Evolutionary conservation across 768 basidiomycete genomes (phyloP).

Genomic region (Lentinus brumalis): DNA sequence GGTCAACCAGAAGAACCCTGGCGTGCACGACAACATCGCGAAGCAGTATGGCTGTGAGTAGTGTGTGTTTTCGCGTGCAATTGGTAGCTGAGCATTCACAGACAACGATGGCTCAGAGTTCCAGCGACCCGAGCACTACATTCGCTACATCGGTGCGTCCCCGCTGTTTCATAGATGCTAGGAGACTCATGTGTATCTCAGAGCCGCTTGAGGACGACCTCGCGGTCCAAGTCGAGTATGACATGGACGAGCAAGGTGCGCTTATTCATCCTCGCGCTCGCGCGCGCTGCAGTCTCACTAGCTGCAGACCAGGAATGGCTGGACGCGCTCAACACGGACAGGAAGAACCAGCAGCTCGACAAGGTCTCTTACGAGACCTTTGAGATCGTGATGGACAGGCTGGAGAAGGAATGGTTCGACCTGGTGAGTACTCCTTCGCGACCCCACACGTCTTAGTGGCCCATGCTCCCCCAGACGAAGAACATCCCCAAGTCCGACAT

Average conservation of each 20-base stretch:
- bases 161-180: neutral
- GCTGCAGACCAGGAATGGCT: conserved; percentile 92
- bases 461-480: conserved; percentile 65
- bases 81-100: conserved; percentile 27
- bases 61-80: neutral
- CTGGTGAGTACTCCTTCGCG: conserved; percentile 53
- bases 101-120: conserved; percentile 59
- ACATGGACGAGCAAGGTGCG: conserved; percentile 98
- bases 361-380: conserved; percentile 82
- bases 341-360: conserved; percentile 74
- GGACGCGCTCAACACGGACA: conserved; percentile 77
- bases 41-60: conserved; percentile 75
- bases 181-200: conserved; percentile 31
- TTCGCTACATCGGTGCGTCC: conserved; percentile 83
- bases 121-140: conserved; percentile 79
- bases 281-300: neutral
- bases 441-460: neutral
- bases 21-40: conserved; percentile 64
- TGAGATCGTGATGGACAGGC: conserved; percentile 94
- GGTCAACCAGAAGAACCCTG: conserved; percentile 57
- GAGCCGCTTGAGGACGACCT: conserved; percentile 94
- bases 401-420: conserved; percentile 99
- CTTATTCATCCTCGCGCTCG: neutral
- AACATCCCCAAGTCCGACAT: conserved; percentile 88
- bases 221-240: conserved; percentile 94